phyloP scores from a whole-genome alignment of 2,329 filamentous ascomycete species.

The Pseudogymnoascus sp. region DNA sequence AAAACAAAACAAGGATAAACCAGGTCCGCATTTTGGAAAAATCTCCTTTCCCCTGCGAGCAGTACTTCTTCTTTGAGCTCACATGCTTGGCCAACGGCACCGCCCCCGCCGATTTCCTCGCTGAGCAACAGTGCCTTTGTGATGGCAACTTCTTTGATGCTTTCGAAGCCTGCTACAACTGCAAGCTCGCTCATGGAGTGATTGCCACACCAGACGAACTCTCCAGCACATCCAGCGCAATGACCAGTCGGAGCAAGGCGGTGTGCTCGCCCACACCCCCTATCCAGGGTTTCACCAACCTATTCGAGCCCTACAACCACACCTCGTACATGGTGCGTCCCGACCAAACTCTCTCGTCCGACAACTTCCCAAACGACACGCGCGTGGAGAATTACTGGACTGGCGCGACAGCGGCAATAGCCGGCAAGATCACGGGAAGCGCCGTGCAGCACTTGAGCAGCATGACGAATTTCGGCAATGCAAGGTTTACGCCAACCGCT shows the following conservation, averaged over 20 bases:
- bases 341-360: not conserved
- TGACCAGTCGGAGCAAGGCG: not conserved
- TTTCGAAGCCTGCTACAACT: not conserved
- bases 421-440: constrained; percentile 7
- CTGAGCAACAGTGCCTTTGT: constrained; percentile 12
- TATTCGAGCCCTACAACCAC: not conserved
- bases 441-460: not conserved
- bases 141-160: constrained; percentile 8
- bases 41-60: not conserved
- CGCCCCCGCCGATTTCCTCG: constrained; percentile 8
- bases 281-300: not conserved
- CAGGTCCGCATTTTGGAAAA: not conserved
- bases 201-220: not conserved
- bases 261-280: not conserved
- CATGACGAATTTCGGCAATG: not conserved
- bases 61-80: not conserved
- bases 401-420: not conserved
- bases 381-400: constrained; percentile 7
- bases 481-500: not conserved
- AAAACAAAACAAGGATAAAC: not conserved
- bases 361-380: constrained; percentile 9
- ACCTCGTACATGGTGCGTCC: not conserved
- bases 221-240: not conserved
- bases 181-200: not conserved
- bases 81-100: constrained; percentile 9